phyloP scores from a whole-genome alignment of 208 protist species.

The Zelonia costaricensis region DNA sequence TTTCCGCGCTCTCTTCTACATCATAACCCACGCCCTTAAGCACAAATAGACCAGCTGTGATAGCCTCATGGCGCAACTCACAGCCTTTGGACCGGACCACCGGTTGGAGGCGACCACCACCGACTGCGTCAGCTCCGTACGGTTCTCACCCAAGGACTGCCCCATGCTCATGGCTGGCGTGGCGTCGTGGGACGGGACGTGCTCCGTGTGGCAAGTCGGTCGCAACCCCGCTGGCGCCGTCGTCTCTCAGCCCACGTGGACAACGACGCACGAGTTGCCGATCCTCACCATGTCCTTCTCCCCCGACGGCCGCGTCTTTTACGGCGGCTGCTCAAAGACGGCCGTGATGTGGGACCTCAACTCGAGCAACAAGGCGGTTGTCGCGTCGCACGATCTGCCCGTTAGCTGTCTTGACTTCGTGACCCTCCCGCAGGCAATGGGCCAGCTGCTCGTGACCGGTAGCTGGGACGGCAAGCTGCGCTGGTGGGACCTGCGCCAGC shows the following conservation, averaged over 20 bases:
- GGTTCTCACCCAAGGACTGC: slow-evolving; percentile 64
- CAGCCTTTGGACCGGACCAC: slow-evolving; percentile 33
- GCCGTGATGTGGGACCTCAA: slow-evolving; percentile 79
- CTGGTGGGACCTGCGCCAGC: slow-evolving; percentile 85
- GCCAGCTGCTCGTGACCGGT: slow-evolving; percentile 73
- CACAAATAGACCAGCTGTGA: too few relatives aligned
- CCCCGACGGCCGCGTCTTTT: slow-evolving; percentile 73
- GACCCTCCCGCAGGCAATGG: slow-evolving; percentile 28
- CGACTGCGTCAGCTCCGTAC: slow-evolving; percentile 70
- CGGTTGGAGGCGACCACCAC: slow-evolving; percentile 49
- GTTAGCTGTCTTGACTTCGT: slow-evolving; percentile 76
- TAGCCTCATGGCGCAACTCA: slow-evolving; percentile 8
- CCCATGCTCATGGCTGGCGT: slow-evolving; percentile 63
- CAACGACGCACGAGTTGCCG: slow-evolving; percentile 46
- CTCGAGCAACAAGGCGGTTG: slow-evolving; percentile 62
- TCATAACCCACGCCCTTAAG: slow-evolving; percentile 1
- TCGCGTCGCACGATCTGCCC: slow-evolving; percentile 83
- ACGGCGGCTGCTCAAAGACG: slow-evolving; percentile 73
- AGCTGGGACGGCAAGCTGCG: slow-evolving; percentile 88
- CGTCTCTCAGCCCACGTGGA: slow-evolving; percentile 47
- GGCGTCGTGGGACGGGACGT: slow-evolving; percentile 75
- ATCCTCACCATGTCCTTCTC: slow-evolving; percentile 73
- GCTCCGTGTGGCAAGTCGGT: slow-evolving; percentile 77
- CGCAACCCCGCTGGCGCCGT: slow-evolving; percentile 25
- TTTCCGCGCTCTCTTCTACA: not conserved